phyloP scores from a whole-genome alignment of 2,329 filamentous ascomycete species.

The Sordariomycetes sp. region DNA sequence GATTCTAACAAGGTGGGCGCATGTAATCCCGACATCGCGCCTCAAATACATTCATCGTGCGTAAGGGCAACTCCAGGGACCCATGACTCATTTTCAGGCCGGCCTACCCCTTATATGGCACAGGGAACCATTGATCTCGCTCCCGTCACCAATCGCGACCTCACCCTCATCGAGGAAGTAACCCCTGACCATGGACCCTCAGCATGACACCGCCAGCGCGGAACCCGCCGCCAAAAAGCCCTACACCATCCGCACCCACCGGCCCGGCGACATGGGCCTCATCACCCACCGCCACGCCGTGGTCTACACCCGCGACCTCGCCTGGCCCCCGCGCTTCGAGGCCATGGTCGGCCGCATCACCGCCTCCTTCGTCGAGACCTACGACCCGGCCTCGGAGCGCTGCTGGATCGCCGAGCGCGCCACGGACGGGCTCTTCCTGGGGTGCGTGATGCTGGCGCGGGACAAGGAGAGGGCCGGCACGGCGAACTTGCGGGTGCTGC shows the following conservation, averaged over 20 bases:
- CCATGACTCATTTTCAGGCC: no score
- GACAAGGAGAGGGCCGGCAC: slow-evolving; percentile 7
- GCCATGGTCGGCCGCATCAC: slow-evolving; percentile 11
- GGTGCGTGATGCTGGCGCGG: slow-evolving; percentile 13
- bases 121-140: no score
- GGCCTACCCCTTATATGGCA: no score
- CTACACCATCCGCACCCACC: slow-evolving; percentile 8
- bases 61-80: no score
- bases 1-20: no score
- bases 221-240: background rate
- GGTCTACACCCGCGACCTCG: slow-evolving; percentile 11
- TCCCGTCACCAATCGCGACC: no score
- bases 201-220: no score
- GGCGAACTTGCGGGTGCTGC: slow-evolving; percentile 14
- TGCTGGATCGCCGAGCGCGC: slow-evolving; percentile 16
- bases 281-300: slow-evolving; percentile 14
- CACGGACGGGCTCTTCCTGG: slow-evolving; percentile 11
- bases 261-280: slow-evolving; percentile 13
- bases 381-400: slow-evolving; percentile 12
- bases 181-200: no score
- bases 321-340: slow-evolving; percentile 12
- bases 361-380: slow-evolving; percentile 14
- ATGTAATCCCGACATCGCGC: no score
- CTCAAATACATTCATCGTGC: no score
- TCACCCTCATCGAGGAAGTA: no score